These are phyloP conservation scores for Neurospora sp. DNA, from an alignment of 495 filamentous ascomycete genomes.

Conservation along the genomic window DNA sequence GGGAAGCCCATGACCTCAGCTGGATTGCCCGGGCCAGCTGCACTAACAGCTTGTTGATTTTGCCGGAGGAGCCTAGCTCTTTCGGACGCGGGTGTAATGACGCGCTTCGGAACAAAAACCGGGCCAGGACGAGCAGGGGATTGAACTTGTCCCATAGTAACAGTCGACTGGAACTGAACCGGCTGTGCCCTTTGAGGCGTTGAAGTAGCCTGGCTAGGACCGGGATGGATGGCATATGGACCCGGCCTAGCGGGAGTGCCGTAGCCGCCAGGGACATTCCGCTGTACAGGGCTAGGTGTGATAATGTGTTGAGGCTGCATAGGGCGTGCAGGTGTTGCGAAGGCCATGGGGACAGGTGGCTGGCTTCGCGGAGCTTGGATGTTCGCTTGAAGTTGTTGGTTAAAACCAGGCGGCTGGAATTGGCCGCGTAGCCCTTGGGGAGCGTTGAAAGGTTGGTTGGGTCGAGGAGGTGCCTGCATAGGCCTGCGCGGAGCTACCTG, in stretches of 20 bases:
- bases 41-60: background rate
- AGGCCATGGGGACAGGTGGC: too few species aligned
- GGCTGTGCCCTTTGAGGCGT: too few species aligned
- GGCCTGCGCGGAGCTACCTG: too few species aligned
- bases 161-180: too few species aligned
- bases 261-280: too few species aligned
- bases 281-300: too few species aligned
- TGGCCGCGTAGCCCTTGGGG: background rate
- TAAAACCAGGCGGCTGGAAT: background rate
- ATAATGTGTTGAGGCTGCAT: too few species aligned
- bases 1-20: background rate
- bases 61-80: background rate
- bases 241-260: too few species aligned
- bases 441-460: background rate
- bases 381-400: background rate
- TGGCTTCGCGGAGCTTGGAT: rapidly evolving
- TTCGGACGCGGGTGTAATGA: background rate
- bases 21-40: background rate
- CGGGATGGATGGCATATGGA: too few species aligned
- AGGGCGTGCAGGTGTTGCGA: too few species aligned
- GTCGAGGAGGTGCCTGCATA: background rate
- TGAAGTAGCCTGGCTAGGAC: too few species aligned
- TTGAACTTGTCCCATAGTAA: background rate
- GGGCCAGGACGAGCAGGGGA: background rate
- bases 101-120: rapidly evolving